Conservation (phyloP, 805 yeast species). For the Pichia exigua region DNA sequence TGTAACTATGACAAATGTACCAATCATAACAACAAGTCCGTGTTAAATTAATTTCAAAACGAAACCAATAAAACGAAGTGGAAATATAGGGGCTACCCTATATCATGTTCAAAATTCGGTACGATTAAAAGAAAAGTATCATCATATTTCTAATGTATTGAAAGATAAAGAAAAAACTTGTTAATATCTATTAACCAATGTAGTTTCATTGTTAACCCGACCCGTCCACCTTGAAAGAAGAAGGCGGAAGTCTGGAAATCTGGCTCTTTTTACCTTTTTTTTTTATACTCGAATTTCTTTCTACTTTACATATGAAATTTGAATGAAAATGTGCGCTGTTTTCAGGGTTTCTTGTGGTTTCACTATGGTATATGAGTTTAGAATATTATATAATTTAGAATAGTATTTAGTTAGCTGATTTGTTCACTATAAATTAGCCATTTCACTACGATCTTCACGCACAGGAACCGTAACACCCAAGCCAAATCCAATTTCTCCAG, state of each 20-base stretch:
- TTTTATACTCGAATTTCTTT: neutral
- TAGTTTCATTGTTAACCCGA: neutral
- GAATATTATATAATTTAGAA: neutral
- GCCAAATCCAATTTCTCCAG: constrained; percentile 67
- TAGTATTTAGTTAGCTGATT: neutral
- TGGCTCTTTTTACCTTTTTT: too few relatives aligned
- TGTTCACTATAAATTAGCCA: constrained; percentile 5
- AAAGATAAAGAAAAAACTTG: neutral
- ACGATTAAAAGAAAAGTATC: constrained; percentile 23
- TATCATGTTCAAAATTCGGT: constrained; percentile 26
- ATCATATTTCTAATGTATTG: constrained; percentile 17
- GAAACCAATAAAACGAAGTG: constrained; percentile 12
- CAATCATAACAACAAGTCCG: constrained; percentile 48
- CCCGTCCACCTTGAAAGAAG: too few relatives aligned
- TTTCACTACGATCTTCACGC: constrained; percentile 3
- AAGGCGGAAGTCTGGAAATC: too few relatives aligned
- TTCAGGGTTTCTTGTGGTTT: neutral
- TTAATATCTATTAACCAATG: neutral
- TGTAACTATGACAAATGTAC: constrained; percentile 85
- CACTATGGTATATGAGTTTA: too few relatives aligned
- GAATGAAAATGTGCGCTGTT: neutral
- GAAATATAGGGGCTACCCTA: constrained; percentile 13
- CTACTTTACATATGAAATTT: too few relatives aligned
- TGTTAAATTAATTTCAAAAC: constrained; percentile 40
- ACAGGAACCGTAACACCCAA: constrained; percentile 25